Conservation (phyloP, 2,329 filamentous ascomycete genomes). For the Emmonsiellopsis sp. region DNA sequence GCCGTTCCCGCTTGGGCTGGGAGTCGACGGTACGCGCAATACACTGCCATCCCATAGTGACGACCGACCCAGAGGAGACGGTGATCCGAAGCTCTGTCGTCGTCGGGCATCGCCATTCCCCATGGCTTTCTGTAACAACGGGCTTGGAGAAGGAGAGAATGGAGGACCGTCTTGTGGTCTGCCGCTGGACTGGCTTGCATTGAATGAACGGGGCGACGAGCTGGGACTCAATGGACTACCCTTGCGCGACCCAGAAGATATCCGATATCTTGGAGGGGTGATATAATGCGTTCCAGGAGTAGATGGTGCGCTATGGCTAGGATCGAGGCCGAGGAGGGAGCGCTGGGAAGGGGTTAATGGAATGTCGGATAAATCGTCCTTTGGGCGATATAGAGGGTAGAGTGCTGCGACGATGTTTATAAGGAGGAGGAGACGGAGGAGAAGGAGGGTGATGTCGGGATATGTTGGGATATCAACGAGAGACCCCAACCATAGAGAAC, state of each 20-base stretch:
- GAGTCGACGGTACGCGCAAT: conserved; percentile 55
- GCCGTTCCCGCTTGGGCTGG: conserved; percentile 50
- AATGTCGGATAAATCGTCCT: conserved; percentile 78
- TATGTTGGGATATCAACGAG: conserved; percentile 29
- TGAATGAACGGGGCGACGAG: conserved; percentile 26
- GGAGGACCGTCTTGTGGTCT: conserved; percentile 36
- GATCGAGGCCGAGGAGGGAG: conserved; percentile 68
- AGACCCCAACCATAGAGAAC: conserved; percentile 26
- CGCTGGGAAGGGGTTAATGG: conserved; percentile 84
- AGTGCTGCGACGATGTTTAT: conserved; percentile 64
- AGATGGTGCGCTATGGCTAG: conserved; percentile 51
- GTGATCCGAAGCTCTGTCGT: conserved; percentile 55
- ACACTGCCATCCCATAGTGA: conserved; percentile 34
- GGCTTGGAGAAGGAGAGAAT: conserved; percentile 45
- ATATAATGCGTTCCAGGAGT: conserved; percentile 65
- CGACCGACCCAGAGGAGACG: conserved; percentile 44
- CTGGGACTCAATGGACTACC: conserved; percentile 30
- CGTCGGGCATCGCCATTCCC: conserved; percentile 36
- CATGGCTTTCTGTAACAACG: conserved; percentile 60
- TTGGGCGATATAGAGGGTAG: conserved; percentile 59
- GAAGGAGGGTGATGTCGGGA: conserved; percentile 39
- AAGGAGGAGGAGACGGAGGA: conserved; percentile 53
- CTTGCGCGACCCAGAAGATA: conserved; percentile 53
- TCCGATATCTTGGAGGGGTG: conserved; percentile 78
- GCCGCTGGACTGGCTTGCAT: conserved; percentile 24